Base-by-base conservation (phyloP, 208 protist species). In the Porcisia hertigi region DNA sequence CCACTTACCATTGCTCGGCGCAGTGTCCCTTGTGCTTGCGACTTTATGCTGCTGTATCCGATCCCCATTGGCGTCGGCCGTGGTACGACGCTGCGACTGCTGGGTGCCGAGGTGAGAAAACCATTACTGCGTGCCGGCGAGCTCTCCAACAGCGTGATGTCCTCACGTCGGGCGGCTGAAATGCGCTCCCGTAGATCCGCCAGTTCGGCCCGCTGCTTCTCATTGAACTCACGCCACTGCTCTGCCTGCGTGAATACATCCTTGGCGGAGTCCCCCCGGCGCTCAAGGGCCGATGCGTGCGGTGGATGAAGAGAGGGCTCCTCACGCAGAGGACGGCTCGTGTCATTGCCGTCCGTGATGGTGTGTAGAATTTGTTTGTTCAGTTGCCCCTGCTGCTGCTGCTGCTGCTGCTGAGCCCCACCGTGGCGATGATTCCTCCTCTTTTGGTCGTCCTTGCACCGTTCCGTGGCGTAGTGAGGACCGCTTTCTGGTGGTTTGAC, bases 181-280 rank as follows among this genome's bases (percentile, higher is more conserved):
- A 94, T 90, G 45, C 71, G 77, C 25, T 58, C 43, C 18, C 80
- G 76, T 23, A 94, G 82, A 59, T 76, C 59, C 36, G 49, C 9
- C 39, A 91, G 76, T 52, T 92, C 86, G 43, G 84, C 76, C 3
- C 86, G 75, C 79, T 92, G 87, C 62, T 78, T 43, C 55, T 92
- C 81, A 71, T 92, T 94, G 76, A 88, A 94, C 25, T 80, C 43
- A 1, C 73, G 73, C 88, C 86, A 91, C 65, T 88, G 69, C 25
- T 88, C 84, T 1, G 66, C 59, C 65, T 86, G 71, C 43, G 55
- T 30, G 12, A 57, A 39, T 5, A 52, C 25, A n/a, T 34, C 69
- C n/a, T 2, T 14, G 54, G 14, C 49, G 6, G 18, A 7, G n/a
- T 41, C 30, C 3, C 45, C 20, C 3, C 18, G 36, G 12, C 3